Conservation (phyloP, 2,329 filamentous ascomycete species). For the Truncatella angustata region DNA sequence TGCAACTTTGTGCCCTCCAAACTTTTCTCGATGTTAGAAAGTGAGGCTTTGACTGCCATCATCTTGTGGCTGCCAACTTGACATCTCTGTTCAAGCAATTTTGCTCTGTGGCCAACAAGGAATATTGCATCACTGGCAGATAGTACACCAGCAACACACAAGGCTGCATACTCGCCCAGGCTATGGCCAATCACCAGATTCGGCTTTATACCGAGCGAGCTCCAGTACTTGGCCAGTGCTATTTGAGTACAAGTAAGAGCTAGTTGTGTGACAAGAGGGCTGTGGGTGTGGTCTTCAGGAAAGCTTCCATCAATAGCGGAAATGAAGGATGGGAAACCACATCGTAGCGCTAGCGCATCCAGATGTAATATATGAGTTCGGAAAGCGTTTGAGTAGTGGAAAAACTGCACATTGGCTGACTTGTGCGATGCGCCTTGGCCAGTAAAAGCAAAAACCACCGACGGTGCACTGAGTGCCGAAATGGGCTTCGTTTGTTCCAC, state of each 20-base stretch:
- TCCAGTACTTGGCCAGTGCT: constrained; percentile 36
- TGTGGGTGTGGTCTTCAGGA: constrained; percentile 38
- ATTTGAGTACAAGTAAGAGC: constrained; percentile 32
- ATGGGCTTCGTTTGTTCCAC: constrained; percentile 22
- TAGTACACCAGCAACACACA: constrained; percentile 57
- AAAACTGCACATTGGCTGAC: constrained; percentile 33
- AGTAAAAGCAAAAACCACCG: constrained; percentile 40
- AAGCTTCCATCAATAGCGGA: constrained; percentile 39
- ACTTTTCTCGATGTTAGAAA: constrained; percentile 38
- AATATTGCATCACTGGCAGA: constrained; percentile 59
- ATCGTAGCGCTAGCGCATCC: constrained; percentile 25
- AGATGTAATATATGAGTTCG: constrained; percentile 30
- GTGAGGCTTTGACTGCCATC: constrained; percentile 50
- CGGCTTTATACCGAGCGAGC: constrained; percentile 34
- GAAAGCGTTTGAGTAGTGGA: constrained; percentile 28
- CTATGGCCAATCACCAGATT: constrained; percentile 45
- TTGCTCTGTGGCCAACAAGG: constrained; percentile 54
- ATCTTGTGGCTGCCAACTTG: constrained; percentile 56
- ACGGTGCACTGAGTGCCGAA: constrained; percentile 10
- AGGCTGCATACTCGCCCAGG: constrained; percentile 60
- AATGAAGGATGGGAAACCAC: constrained; percentile 38
- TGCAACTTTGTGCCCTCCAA: constrained; percentile 23
- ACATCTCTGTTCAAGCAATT: constrained; percentile 56
- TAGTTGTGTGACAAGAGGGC: constrained; percentile 31
- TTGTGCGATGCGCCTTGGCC: constrained; percentile 40